These are phyloP conservation scores for Botryosphaeria agaves DNA, from an alignment of 2,329 filamentous ascomycete species.

Conservation along the genomic window DNA sequence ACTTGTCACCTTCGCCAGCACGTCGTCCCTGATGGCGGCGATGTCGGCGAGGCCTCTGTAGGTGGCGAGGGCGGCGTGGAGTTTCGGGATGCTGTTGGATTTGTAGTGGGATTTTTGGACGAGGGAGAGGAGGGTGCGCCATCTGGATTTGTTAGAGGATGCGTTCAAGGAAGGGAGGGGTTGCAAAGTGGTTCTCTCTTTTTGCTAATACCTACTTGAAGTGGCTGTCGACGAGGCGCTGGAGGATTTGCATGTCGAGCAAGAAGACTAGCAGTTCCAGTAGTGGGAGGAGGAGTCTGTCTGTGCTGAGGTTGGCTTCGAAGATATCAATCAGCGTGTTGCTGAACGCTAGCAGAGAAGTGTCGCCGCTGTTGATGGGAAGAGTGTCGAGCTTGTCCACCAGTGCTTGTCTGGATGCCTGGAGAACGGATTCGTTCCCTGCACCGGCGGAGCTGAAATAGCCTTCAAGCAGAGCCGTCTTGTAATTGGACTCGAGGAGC, in stretches of 20 bases:
- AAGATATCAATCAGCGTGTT: conserved; percentile 13
- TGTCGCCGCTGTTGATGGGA: conserved; percentile 3
- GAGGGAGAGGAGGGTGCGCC: conserved; percentile 46
- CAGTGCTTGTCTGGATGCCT: conserved; percentile 49
- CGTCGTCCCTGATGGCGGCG: conserved; percentile 34
- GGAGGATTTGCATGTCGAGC: conserved; percentile 26
- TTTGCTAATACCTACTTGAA: conserved; percentile 41
- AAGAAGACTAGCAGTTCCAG: conserved; percentile 66
- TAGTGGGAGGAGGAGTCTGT: conserved; percentile 56
- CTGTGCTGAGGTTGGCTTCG: conserved; percentile 26
- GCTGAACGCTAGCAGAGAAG: conserved; percentile 1
- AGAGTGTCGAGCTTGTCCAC: conserved; percentile 20
- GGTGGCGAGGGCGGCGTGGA: conserved; percentile 63
- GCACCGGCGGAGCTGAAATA: conserved; percentile 57
- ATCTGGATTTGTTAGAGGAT: conserved; percentile 16
- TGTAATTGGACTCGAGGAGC: conserved; percentile 21
- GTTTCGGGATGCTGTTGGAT: conserved; percentile 62
- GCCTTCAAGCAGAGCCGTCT: conserved; percentile 42
- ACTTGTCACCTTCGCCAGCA: conserved; percentile 49
- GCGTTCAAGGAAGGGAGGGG: not conserved
- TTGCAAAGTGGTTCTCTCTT: too few species aligned
- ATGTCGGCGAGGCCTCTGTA: conserved; percentile 53
- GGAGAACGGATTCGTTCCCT: conserved; percentile 59
- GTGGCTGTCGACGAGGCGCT: conserved; percentile 17
- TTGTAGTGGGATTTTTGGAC: conserved; percentile 72